Evolutionary conservation across 305 asterid species (phyloP).

Genomic region (Solanum hybrid): DNA sequence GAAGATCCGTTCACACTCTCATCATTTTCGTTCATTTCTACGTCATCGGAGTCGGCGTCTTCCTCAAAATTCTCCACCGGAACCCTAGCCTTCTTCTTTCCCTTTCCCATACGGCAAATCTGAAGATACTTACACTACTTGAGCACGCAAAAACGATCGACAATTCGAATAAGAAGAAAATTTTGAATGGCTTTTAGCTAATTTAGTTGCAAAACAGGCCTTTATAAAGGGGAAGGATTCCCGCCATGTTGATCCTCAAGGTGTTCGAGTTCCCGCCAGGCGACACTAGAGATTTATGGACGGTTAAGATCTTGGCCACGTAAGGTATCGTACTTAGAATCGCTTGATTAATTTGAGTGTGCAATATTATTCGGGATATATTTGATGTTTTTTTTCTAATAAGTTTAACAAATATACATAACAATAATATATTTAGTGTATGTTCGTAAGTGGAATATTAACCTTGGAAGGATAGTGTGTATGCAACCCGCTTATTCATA

Average conservation of each 20-base stretch:
- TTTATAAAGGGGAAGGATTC: slow-evolving; percentile 20
- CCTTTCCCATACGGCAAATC: slow-evolving; percentile 49
- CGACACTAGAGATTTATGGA: background rate
- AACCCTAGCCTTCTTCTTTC: slow-evolving; percentile 27
- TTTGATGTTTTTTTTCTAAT: background rate
- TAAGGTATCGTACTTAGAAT: background rate
- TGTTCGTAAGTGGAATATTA: background rate
- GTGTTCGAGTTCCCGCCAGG: slow-evolving; percentile 11
- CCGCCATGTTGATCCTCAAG: slow-evolving; percentile 43
- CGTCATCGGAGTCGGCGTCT: background rate
- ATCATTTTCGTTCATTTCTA: slow-evolving; percentile 28
- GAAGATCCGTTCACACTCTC: slow-evolving; percentile 10
- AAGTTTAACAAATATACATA: background rate
- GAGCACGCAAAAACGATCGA: background rate
- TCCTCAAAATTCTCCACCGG: background rate
- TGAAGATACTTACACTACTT: background rate
- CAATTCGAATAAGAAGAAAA: background rate
- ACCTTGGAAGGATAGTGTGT: accelerated
- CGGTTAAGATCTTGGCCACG: background rate
- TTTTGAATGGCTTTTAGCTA: background rate
- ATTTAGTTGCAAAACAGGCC: background rate
- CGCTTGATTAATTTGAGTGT: background rate
- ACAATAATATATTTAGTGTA: background rate
- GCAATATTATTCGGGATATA: background rate
- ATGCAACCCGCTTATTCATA: background rate